Evolutionary conservation across 2,329 filamentous ascomycete genomes (phyloP), one percentile per base, ranked within the genome.

Genomic region (Aspergillus vadensis): DNA sequence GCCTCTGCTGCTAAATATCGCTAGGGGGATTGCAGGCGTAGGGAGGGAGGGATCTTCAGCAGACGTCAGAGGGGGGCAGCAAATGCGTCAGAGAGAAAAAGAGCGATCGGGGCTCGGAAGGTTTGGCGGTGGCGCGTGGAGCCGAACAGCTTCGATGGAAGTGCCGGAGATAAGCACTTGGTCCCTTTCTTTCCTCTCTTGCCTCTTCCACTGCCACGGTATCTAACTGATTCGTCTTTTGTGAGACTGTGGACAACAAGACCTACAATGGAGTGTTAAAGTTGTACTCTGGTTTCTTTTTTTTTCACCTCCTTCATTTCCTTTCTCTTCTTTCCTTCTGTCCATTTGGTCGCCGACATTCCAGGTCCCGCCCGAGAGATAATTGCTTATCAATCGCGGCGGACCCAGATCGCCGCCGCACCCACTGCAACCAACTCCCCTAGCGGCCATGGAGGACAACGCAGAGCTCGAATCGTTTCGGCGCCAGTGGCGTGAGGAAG

Each of bases 381-480:
- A 54, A 43, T 44, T 50, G 66, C 66, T 67, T 67, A 67, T 67
- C 63, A 64, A 66, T 67, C 66, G 60, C 58, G 30, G 60, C 58
- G 30, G 59, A n/a, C 52, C 53, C 59, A 41, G 49, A 27, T 12
- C 57, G n/a, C 49, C 59, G 57, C 51, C 21, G 49, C 65, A 70
- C 59, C 67, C 59, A 75, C 69, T 62, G 21, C 57, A 67, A 55
- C 60, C 57, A 67, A 57, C 60, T 38, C 41, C 56, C 58, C 55
- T 30, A 57, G 57, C 61, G 60, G 72, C 61, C 47, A 80, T 79
- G 77, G 73, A 70, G 38, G 75, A 80, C 66, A 83, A 86, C 73
- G 83, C 88, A 54, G 92, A 96, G 76, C 85, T 97, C 62, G 91
- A 96, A 76, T 88, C 85, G 49, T 97, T 97, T 78, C 88, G 94